phyloP scores from a whole-genome alignment of 495 filamentous ascomycete genomes.

The Penicillium desertorum region DNA sequence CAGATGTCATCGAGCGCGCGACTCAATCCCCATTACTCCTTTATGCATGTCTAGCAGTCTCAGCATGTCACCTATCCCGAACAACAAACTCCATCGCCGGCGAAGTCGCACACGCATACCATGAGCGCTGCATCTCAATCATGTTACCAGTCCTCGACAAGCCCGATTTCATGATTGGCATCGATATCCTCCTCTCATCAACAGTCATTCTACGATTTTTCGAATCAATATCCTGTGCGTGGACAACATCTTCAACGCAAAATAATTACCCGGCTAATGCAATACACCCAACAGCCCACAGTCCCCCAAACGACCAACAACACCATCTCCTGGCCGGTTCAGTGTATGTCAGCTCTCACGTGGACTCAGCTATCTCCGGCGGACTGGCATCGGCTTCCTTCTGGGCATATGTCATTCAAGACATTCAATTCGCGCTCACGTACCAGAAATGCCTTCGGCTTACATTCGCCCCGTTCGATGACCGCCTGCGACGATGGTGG shows the following conservation, averaged over 20 bases:
- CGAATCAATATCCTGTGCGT: constrained; percentile 44
- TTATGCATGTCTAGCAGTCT: constrained; percentile 44
- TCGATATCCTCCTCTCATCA: constrained; percentile 44
- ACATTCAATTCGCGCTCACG: constrained; percentile 43
- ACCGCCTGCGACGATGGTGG: constrained; percentile 38
- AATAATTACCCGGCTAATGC: constrained; percentile 1
- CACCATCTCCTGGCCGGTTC: constrained; percentile 45
- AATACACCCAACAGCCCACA: constrained; percentile 26
- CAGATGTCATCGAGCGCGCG: constrained; percentile 38
- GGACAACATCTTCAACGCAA: not conserved
- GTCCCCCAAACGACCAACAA: constrained; percentile 39
- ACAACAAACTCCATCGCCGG: constrained; percentile 36
- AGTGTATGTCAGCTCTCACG: constrained; percentile 45
- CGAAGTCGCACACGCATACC: constrained; percentile 40
- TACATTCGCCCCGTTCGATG: constrained; percentile 38
- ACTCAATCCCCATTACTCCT: constrained; percentile 37
- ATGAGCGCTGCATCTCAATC: constrained; percentile 46
- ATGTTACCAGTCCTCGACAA: constrained; percentile 42
- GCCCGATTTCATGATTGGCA: constrained; percentile 34
- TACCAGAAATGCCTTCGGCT: constrained; percentile 42
- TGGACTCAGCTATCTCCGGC: constrained; percentile 40
- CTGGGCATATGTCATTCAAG: constrained; percentile 47
- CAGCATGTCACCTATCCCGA: constrained; percentile 42
- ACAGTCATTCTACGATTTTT: constrained; percentile 46
- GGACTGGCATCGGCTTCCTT: constrained; percentile 44